A percentile compares a stretch with the other conserved stretches of the same genome.
Evolutionary conservation across 805 yeast genomes (phyloP).

Genomic region (Starmerella riodocensis): DNA sequence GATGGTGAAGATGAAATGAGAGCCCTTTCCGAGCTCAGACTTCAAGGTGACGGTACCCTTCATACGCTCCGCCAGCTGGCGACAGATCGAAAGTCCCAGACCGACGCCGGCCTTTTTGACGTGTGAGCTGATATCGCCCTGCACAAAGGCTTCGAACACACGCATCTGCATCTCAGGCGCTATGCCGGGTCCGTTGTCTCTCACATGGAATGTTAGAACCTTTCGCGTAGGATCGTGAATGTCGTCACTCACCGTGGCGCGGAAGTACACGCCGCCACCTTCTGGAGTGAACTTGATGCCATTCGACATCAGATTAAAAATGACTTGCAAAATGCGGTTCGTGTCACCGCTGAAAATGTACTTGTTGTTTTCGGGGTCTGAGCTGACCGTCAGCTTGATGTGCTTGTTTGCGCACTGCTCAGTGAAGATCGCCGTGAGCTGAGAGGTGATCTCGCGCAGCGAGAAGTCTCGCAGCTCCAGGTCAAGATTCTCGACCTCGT

Average conservation of each 20-base stretch:
- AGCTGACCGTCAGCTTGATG: conserved; percentile 46
- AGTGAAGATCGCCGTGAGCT: conserved; percentile 72
- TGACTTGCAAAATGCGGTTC: conserved; percentile 77
- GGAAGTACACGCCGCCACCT: conserved; percentile 64
- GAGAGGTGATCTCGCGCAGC: conserved; percentile 68
- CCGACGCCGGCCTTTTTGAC: conserved; percentile 95
- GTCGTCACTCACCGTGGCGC: conserved; percentile 11
- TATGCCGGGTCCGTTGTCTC: conserved; percentile 91
- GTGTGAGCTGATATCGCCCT: conserved; percentile 88
- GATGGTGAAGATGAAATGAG: conserved; percentile 67
- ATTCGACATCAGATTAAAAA: conserved; percentile 85
- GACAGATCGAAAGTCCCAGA: conserved; percentile 75
- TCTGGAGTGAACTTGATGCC: conserved; percentile 85
- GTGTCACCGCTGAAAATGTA: conserved; percentile 76
- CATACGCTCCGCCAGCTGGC: conserved; percentile 85
- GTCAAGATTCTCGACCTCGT: conserved; percentile 70
- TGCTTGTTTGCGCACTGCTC: conserved; percentile 43
- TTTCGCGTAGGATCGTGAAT: background rate
- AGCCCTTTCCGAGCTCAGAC: conserved; percentile 69
- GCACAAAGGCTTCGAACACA: conserved; percentile 92
- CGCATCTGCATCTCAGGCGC: conserved; percentile 66
- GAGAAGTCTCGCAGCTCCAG: conserved; percentile 73
- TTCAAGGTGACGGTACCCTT: conserved; percentile 66
- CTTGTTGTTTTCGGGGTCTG: conserved; percentile 29
- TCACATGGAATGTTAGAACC: conserved; percentile 52